Conservation (phyloP, 768 basidiomycete species). For the Termitomyces sp. region DNA sequence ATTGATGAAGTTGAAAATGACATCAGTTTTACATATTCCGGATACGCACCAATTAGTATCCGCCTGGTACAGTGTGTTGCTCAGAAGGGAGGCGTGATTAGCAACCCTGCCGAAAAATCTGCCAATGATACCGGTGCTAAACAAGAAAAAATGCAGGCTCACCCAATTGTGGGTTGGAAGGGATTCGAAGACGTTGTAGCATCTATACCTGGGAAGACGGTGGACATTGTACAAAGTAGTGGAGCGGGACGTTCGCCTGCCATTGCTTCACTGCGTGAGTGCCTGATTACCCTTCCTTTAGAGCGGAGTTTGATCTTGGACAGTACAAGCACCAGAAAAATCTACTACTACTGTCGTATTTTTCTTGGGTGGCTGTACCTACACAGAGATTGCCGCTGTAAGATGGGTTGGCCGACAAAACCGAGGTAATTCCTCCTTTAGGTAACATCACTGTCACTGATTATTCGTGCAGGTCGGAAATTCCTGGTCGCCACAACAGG, state of each 20-base stretch:
- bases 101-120: constrained; percentile 59
- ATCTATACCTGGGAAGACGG: constrained; percentile 77
- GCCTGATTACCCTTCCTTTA: neutral
- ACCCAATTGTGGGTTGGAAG: constrained; percentile 94
- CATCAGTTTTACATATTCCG: constrained; percentile 94
- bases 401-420: constrained; percentile 88
- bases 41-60: constrained; percentile 90
- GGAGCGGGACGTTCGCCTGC: constrained; percentile 20
- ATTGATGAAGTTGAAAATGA: constrained; percentile 86
- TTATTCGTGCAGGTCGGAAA: constrained; percentile 54
- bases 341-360: constrained; percentile 86
- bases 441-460: constrained; percentile 6
- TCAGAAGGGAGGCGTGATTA: constrained; percentile 85
- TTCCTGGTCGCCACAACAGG: constrained; percentile 91
- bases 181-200: constrained; percentile 90
- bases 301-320: neutral
- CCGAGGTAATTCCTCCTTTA: constrained; percentile 45
- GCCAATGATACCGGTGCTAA: constrained; percentile 26
- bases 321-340: constrained; percentile 50
- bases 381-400: constrained; percentile 93
- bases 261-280: constrained; percentile 28
- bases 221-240: constrained; percentile 64
- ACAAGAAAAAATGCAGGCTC: constrained; percentile 67
- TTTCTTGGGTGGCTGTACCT: constrained; percentile 96
- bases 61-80: constrained; percentile 90